Conservation (phyloP, 768 basidiomycete species). For the Tylopilus rubrobrunneus region DNA sequence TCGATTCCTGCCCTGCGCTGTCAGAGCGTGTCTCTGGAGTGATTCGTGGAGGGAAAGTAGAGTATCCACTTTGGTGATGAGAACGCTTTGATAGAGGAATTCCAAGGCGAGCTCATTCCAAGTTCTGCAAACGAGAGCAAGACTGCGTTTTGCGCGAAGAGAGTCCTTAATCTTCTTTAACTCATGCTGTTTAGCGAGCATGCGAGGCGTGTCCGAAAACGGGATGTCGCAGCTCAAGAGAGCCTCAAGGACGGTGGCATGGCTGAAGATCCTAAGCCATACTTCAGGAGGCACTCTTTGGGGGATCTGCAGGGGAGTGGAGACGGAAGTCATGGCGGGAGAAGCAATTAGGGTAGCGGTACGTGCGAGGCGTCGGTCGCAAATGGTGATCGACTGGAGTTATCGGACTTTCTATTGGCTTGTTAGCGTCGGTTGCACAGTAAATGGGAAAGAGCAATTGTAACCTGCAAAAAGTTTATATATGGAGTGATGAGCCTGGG, state of each 20-base stretch:
- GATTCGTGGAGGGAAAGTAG: constrained; percentile 15
- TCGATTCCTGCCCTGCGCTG: constrained; percentile 1
- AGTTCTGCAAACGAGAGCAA: constrained; percentile 23
- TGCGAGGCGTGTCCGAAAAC: constrained; percentile 17
- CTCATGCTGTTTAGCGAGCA: constrained; percentile 17
- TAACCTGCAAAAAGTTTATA: constrained; percentile 4
- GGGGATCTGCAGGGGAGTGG: background rate
- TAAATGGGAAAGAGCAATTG: constrained; percentile 1
- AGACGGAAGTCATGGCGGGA: constrained; percentile 11
- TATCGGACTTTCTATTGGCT: background rate
- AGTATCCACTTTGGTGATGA: constrained; percentile 17
- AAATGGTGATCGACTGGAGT: background rate
- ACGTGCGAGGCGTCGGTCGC: background rate
- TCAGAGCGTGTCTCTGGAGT: constrained; percentile 8
- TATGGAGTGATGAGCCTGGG: constrained; percentile 14
- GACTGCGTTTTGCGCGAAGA: constrained; percentile 19
- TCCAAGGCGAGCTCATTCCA: constrained; percentile 22
- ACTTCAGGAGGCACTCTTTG: constrained; percentile 25
- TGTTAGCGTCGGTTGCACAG: background rate
- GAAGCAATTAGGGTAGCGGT: background rate
- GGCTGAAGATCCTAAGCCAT: constrained; percentile 26
- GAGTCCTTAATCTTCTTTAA: constrained; percentile 15
- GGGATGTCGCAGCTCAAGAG: constrained; percentile 10
- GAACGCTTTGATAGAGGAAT: constrained; percentile 22
- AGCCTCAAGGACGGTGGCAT: constrained; percentile 14